Evolutionary conservation across 2,329 filamentous ascomycete species (phyloP).

Genomic region (Fusarium verrucosum): DNA sequence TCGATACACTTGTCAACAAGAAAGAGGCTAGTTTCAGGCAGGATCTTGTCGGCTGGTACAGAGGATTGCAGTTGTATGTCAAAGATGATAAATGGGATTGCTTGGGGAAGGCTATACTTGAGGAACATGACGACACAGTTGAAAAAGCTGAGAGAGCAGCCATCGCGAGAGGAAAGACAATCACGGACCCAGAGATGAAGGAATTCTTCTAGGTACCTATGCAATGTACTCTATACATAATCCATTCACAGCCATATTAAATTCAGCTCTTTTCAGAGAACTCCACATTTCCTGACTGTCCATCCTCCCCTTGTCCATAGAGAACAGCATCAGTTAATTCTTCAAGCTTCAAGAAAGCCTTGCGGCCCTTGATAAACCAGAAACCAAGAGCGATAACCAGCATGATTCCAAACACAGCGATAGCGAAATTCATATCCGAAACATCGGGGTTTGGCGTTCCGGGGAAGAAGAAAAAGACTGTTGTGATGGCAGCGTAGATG

Average conservation of each 20-base stretch:
- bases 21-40: background rate
- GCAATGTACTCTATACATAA: background rate
- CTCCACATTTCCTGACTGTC: background rate
- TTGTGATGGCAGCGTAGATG: slow-evolving; percentile 60
- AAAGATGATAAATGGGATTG: background rate
- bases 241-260: background rate
- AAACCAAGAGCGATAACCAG: slow-evolving; percentile 58
- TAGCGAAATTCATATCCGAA: slow-evolving; percentile 65
- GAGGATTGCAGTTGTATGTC: slow-evolving; percentile 9
- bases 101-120: background rate
- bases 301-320: slow-evolving; percentile 5
- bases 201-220: background rate
- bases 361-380: slow-evolving; percentile 58
- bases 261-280: background rate
- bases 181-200: background rate
- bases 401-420: slow-evolving; percentile 65
- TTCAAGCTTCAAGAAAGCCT: slow-evolving; percentile 48
- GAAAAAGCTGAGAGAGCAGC: background rate
- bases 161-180: background rate
- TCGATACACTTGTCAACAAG: background rate
- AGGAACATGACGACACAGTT: background rate
- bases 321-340: slow-evolving; percentile 16
- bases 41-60: slow-evolving; percentile 7
- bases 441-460: slow-evolving; percentile 53
- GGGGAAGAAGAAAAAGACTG: slow-evolving; percentile 65